phyloP scores from a whole-genome alignment of 768 basidiomycete genomes.

The Leucocoprinus birnbaumii region DNA sequence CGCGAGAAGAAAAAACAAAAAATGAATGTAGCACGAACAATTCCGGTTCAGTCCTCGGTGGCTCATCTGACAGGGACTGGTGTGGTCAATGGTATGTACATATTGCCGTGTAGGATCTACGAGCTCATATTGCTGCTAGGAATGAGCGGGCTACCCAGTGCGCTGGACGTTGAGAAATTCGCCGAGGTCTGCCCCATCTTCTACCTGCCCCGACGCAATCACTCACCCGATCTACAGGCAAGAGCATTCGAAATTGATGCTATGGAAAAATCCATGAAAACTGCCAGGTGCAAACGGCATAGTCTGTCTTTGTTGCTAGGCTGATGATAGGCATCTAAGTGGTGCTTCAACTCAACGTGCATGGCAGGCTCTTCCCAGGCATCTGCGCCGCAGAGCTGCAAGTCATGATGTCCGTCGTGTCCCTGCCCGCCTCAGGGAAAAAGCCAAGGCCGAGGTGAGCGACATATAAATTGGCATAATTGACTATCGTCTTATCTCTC shows the following conservation, averaged over 20 bases:
- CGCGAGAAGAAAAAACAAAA: constrained; percentile 72
- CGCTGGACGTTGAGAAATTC: constrained; percentile 87
- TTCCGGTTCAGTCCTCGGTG: constrained; percentile 50
- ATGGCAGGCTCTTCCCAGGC: constrained; percentile 92
- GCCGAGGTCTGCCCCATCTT: constrained; percentile 54
- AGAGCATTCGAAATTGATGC: constrained; percentile 87
- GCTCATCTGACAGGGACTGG: constrained; percentile 29
- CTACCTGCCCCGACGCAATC: neutral
- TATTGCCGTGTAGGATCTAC: neutral
- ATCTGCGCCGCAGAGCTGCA: constrained; percentile 88
- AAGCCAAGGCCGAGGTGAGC: constrained; percentile 86
- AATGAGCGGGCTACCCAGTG: constrained; percentile 58
- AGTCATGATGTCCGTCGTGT: constrained; percentile 93
- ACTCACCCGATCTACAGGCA: constrained; percentile 44
- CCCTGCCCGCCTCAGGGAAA: constrained; percentile 76
- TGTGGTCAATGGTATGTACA: constrained; percentile 31
- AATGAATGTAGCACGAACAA: constrained; percentile 59
- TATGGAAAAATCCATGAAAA: constrained; percentile 86
- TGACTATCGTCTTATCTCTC: neutral
- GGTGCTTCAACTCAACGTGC: constrained; percentile 72
- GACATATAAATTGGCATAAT: constrained; percentile 13
- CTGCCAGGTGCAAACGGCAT: constrained; percentile 47
- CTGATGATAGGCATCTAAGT: constrained; percentile 32
- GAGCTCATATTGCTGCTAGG: constrained; percentile 31
- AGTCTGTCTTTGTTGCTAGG: neutral